Evolutionary conservation across 2,329 filamentous ascomycete genomes (phyloP).

Genomic region (Colletotrichum incanum): DNA sequence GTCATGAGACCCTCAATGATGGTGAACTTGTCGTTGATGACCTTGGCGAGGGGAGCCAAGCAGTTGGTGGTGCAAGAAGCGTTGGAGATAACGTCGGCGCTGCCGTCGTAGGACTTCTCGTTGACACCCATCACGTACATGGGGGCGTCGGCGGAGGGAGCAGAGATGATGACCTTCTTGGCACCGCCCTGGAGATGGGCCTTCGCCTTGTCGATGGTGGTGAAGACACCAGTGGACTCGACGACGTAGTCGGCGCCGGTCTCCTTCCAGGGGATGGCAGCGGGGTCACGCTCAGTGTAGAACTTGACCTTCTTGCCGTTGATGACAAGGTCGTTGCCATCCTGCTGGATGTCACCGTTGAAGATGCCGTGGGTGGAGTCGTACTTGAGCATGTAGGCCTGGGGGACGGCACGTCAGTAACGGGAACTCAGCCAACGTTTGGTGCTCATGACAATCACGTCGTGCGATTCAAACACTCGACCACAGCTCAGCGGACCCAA

Average conservation of each 20-base stretch:
- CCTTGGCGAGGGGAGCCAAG: slow-evolving; percentile 98
- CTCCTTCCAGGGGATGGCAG: slow-evolving; percentile 90
- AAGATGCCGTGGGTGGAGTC: slow-evolving; percentile 97
- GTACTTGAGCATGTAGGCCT: slow-evolving; percentile 99
- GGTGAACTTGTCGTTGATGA: slow-evolving; percentile 97
- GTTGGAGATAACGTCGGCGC: slow-evolving; percentile 96
- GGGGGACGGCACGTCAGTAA: slow-evolving; percentile 38
- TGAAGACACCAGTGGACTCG: slow-evolving; percentile 99
- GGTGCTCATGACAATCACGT: background rate
- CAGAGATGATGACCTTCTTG: slow-evolving; percentile 97
- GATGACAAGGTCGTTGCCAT: slow-evolving; percentile 82
- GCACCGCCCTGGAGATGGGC: slow-evolving; percentile 96
- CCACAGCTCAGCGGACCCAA: background rate
- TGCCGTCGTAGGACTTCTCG: slow-evolving; percentile 92
- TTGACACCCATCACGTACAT: slow-evolving; percentile 99
- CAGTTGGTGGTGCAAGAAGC: slow-evolving; percentile 99
- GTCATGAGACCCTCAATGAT: slow-evolving; percentile 99
- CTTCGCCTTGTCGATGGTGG: slow-evolving; percentile 95
- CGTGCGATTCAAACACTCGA: background rate
- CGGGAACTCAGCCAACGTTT: slow-evolving; percentile 7
- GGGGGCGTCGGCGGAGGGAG: slow-evolving; percentile 93
- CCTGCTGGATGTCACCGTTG: slow-evolving; percentile 89
- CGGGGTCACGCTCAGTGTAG: slow-evolving; percentile 93
- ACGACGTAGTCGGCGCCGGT: slow-evolving; percentile 94
- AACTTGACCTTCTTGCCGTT: slow-evolving; percentile 97